Conservation (phyloP, 1,284 basidiomycete genomes). For the Pyrrhoderma lamaoense region DNA sequence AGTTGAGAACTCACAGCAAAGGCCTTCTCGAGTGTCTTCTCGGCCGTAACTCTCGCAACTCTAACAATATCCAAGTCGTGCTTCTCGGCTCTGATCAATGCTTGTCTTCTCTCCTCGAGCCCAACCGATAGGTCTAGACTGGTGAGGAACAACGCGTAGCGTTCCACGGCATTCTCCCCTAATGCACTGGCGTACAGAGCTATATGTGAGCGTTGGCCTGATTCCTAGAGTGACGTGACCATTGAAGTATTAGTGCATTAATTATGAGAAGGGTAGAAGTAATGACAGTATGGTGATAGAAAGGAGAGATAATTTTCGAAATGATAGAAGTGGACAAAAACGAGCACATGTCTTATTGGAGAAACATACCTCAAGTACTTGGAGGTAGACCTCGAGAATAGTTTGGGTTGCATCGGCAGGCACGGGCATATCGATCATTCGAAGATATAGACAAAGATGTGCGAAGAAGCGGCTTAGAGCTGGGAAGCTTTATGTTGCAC, state of each 20-base stretch:
- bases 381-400: conserved; percentile 86
- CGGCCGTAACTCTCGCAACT: conserved; percentile 79
- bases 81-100: conserved; percentile 72
- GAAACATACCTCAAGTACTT: conserved; percentile 69
- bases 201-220: conserved; percentile 81
- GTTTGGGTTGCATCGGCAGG: conserved; percentile 71
- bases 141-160: conserved; percentile 88
- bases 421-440: conserved; percentile 69
- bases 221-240: conserved; percentile 35
- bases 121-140: conserved; percentile 54
- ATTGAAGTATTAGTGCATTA: background rate
- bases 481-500: conserved; percentile 41
- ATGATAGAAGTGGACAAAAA: no score
- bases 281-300: no score
- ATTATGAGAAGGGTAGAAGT: background rate
- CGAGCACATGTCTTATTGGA: no score
- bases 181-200: conserved; percentile 91
- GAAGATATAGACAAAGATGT: conserved; percentile 88
- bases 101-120: conserved; percentile 55
- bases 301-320: no score
- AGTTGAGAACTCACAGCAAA: no score
- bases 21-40: conserved; percentile 67
- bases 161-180: conserved; percentile 86
- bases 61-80: conserved; percentile 78
- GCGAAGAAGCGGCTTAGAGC: conserved; percentile 86